Evolutionary conservation across 192 early-diverging fungal species (phyloP), one percentile per base, ranked within the genome.

Genomic region (Coemansia sp.): DNA sequence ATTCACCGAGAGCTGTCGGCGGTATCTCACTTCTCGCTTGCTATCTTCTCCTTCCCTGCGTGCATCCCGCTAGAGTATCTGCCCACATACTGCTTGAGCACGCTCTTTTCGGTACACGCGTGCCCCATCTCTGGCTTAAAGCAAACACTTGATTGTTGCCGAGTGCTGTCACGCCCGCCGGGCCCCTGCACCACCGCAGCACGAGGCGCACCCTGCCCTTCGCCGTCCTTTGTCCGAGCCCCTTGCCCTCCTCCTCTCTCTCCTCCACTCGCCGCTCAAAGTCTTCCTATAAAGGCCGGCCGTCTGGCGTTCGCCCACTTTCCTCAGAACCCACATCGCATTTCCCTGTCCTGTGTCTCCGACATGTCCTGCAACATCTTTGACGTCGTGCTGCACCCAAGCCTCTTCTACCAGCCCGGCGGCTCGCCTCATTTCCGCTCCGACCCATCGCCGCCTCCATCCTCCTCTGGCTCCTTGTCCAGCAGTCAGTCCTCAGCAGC

Each of bases 361-460:
- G 42, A 31, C 27, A 73, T 72, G 62, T 45, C 67, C 14, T 79
- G 53, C 67, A 81, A 81, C 59, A 81, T 81, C 22, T 81, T 76
- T 42, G 79, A 81, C 64, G 70, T 81, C 15, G 68, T 81, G 22
- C 73, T 71, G 41, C 79, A 81, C 66, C 69, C 79, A 25, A 81
- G 79, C 41, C 45, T 81, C 51, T 72, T 81, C 38, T 64, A 71
- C 41, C 70, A 74, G 22, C 67, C 36, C 49, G 51, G 59, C 40
- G 49, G 51, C 22, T 37, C 60, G 17, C 49, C 49, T 38, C 59
- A 69, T 29, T 59, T 43, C 42, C 56, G 58, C n/a, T 51, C 63
- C 8, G 47, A 49, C 39, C n/a, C 24, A 40, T 25, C 29, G 25
- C 1, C 59, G n/a, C 19, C 67, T 8, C 17, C 54, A 7, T 38